Evolutionary conservation across 306 rosid genomes (phyloP).

Genomic region (Vigna trinervia): DNA sequence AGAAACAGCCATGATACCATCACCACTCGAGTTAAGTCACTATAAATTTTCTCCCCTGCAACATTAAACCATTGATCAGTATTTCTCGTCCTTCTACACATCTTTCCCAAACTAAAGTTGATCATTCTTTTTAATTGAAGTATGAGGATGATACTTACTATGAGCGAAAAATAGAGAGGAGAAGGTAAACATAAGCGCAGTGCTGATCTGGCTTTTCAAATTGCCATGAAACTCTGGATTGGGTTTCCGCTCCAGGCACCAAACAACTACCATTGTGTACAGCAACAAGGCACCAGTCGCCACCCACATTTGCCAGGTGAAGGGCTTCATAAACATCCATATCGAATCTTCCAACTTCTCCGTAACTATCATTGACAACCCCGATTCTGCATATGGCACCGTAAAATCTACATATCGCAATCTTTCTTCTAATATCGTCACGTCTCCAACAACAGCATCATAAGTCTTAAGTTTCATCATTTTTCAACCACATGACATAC

Average conservation of each 20-base stretch:
- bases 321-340: conserved; percentile 75
- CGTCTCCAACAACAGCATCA: conserved; percentile 69
- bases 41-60: conserved; percentile 61
- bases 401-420: conserved; percentile 64
- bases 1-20: conserved; percentile 66
- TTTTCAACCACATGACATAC: conserved; percentile 36
- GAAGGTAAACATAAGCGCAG: conserved; percentile 68
- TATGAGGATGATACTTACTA: conserved; percentile 56
- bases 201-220: conserved; percentile 62
- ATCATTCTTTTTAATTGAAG: conserved; percentile 13
- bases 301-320: conserved; percentile 72
- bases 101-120: neutral
- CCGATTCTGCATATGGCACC: conserved; percentile 71
- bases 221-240: conserved; percentile 67
- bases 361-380: conserved; percentile 67
- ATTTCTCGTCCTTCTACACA: no score
- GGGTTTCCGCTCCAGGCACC: conserved; percentile 63
- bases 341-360: conserved; percentile 44
- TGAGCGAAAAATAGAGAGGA: conserved; percentile 80
- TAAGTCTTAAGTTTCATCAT: conserved; percentile 55
- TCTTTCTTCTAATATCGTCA: conserved; percentile 60
- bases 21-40: conserved; percentile 59
- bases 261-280: conserved; percentile 65
- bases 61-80: neutral
- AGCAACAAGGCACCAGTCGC: conserved; percentile 48